Conservation (phyloP, 2,329 filamentous ascomycete species). For the Curvularia sp. region DNA sequence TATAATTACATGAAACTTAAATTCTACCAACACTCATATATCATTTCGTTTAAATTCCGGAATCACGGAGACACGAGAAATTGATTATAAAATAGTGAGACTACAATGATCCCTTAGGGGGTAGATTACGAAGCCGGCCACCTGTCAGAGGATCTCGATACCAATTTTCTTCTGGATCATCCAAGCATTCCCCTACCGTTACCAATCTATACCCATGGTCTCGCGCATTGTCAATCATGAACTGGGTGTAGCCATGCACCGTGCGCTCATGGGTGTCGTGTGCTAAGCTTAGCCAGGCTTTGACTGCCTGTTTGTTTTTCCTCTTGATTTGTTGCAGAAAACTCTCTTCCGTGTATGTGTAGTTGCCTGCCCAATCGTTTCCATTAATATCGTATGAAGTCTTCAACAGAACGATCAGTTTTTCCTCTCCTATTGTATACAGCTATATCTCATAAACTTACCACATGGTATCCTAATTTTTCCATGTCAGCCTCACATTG, state of each 20-base stretch:
- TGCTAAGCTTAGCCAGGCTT: slow-evolving; percentile 7
- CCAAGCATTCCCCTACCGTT: slow-evolving; percentile 65
- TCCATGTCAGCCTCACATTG: slow-evolving; percentile 48
- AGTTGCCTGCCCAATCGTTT: slow-evolving; percentile 9
- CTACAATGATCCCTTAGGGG: not conserved
- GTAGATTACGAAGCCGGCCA: slow-evolving; percentile 1
- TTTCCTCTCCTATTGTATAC: not conserved
- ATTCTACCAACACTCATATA: not conserved
- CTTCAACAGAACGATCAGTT: slow-evolving; percentile 8
- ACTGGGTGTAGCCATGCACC: slow-evolving; percentile 10
- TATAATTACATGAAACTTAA: not conserved
- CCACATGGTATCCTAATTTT: slow-evolving; percentile 58
- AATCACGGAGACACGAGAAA: not conserved
- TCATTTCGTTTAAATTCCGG: not conserved
- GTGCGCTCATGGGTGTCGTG: slow-evolving; percentile 7
- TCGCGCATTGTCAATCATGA: slow-evolving; percentile 10
- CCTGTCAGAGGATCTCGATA: slow-evolving; percentile 48
- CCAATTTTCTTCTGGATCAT: slow-evolving; percentile 61
- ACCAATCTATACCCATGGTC: slow-evolving; percentile 47
- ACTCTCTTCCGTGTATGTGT: not conserved
- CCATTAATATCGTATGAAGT: slow-evolving; percentile 6
- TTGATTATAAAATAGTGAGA: not conserved
- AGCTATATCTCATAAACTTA: slow-evolving; percentile 6
- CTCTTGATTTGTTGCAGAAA: slow-evolving; percentile 2
- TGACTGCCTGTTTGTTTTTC: not conserved